Percentiles rank a stretch among this genome's conserved stretches.
These are phyloP conservation scores for Bullera alba DNA, from an alignment of 768 basidiomycete species.

Conservation along the genomic window DNA sequence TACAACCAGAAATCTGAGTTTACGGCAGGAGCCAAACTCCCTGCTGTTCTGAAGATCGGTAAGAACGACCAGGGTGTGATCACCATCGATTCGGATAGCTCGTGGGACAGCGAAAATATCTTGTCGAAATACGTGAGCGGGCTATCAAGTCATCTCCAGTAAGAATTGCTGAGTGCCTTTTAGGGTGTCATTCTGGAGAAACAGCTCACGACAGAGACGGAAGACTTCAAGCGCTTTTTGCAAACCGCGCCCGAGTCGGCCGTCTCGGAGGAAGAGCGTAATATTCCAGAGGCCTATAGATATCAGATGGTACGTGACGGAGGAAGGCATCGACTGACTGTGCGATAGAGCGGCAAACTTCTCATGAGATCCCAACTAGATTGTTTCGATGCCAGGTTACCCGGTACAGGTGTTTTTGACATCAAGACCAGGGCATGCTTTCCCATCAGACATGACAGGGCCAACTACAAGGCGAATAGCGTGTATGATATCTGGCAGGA, in stretches of 20 bases:
- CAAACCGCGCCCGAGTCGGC: conserved; percentile 42
- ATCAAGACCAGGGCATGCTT: conserved; percentile 88
- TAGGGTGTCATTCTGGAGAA: conserved; percentile 87
- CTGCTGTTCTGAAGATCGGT: conserved; percentile 62
- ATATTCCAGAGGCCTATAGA: conserved; percentile 64
- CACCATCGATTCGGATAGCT: conserved; percentile 48
- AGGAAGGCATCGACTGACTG: no score
- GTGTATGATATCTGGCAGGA: conserved; percentile 65
- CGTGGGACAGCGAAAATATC: conserved; percentile 42
- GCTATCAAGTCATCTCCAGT: background rate
- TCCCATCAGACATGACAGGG: conserved; percentile 72
- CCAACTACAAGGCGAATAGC: conserved; percentile 77
- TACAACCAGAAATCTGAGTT: conserved; percentile 55
- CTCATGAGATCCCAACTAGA: conserved; percentile 95
- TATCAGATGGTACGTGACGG: conserved; percentile 68
- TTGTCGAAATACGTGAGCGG: conserved; percentile 41
- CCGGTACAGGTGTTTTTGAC: conserved; percentile 88
- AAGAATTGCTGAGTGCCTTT: background rate
- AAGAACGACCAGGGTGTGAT: conserved; percentile 47
- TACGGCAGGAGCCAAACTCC: conserved; percentile 71
- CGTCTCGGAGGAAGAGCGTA: conserved; percentile 42
- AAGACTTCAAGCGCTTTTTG: conserved; percentile 56
- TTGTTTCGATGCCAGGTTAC: conserved; percentile 69
- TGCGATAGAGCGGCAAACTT: conserved; percentile 51
- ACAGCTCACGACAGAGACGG: conserved; percentile 62